Percentiles rank a stretch among this genome's conserved stretches.
phyloP scores from a whole-genome alignment of 441 rosid genomes.

The Bocquillonia castaneifolia region DNA sequence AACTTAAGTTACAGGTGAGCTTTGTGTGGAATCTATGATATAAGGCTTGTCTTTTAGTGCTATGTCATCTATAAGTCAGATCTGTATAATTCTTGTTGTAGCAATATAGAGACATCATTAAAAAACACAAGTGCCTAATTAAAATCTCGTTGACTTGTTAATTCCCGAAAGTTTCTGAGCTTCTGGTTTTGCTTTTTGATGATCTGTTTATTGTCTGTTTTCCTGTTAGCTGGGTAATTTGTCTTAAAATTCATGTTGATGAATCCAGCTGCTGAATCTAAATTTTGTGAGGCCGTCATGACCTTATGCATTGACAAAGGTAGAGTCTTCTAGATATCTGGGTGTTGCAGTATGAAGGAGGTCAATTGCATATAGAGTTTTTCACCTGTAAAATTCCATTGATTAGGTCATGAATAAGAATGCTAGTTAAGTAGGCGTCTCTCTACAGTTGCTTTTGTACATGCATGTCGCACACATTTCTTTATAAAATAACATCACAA shows the following conservation, averaged over 20 bases:
- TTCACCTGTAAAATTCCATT: neutral
- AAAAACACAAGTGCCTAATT: neutral
- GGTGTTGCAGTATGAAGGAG: too few relatives aligned
- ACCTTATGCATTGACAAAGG: neutral
- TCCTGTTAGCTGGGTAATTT: neutral
- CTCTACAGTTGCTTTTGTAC: neutral
- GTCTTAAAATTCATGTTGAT: neutral
- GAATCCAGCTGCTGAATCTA: neutral
- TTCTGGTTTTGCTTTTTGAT: neutral
- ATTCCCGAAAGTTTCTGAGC: constrained; percentile 1
- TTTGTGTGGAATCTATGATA: neutral
- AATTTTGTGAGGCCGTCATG: neutral
- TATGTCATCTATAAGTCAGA: constrained; percentile 7
- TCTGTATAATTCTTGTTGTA: constrained; percentile 6
- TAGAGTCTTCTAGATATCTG: too few relatives aligned
- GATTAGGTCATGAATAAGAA: neutral
- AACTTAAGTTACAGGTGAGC: constrained; percentile 83
- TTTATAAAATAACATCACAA: neutral
- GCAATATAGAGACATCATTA: neutral
- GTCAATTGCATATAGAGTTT: too few relatives aligned
- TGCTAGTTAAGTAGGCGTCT: neutral
- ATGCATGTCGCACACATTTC: neutral
- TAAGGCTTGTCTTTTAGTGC: neutral
- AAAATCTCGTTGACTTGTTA: constrained; percentile 7
- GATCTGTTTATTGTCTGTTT: neutral